These are phyloP conservation scores for Mycena belliarum DNA, from an alignment of 768 basidiomycete genomes.

Conservation along the genomic window DNA sequence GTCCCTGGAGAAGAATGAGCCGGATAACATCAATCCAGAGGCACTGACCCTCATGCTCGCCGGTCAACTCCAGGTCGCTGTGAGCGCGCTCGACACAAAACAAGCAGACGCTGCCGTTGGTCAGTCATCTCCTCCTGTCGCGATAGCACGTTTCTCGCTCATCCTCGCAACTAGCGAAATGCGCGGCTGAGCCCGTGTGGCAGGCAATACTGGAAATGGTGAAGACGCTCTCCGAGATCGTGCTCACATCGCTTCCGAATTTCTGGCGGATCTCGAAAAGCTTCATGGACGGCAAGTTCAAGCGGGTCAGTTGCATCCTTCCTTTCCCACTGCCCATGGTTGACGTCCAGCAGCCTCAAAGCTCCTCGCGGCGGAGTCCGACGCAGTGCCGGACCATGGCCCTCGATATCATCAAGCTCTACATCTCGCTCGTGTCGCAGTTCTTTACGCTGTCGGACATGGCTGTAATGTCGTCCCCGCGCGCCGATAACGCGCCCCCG, in stretches of 20 bases:
- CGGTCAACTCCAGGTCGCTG: constrained; percentile 59
- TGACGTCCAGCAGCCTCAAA: constrained; percentile 26
- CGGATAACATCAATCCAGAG: constrained; percentile 37
- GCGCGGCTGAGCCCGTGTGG: constrained; percentile 80
- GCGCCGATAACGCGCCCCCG: constrained; percentile 37
- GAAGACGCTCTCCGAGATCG: constrained; percentile 83
- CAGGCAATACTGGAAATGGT: constrained; percentile 74
- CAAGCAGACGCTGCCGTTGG: constrained; percentile 63
- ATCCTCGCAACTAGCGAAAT: constrained; percentile 51
- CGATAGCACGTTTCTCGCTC: neutral
- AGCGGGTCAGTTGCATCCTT: constrained; percentile 55
- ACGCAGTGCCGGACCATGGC: constrained; percentile 87
- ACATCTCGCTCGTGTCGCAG: constrained; percentile 80
- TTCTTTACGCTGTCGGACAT: constrained; percentile 85
- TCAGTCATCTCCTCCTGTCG: constrained; percentile 33
- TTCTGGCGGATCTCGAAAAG: constrained; percentile 93
- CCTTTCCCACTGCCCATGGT: neutral
- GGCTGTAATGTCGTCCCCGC: constrained; percentile 60
- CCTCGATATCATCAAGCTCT: constrained; percentile 81
- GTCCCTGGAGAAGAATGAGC: constrained; percentile 42
- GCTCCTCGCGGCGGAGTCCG: constrained; percentile 64
- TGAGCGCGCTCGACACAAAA: constrained; percentile 62
- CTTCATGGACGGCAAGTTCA: constrained; percentile 92
- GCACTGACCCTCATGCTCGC: constrained; percentile 46
- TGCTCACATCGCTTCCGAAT: constrained; percentile 82